Evolutionary conservation across 2,329 filamentous ascomycete species (phyloP), one percentile per base, ranked within the genome.

Genomic region (Cytospora paraplurivora): DNA sequence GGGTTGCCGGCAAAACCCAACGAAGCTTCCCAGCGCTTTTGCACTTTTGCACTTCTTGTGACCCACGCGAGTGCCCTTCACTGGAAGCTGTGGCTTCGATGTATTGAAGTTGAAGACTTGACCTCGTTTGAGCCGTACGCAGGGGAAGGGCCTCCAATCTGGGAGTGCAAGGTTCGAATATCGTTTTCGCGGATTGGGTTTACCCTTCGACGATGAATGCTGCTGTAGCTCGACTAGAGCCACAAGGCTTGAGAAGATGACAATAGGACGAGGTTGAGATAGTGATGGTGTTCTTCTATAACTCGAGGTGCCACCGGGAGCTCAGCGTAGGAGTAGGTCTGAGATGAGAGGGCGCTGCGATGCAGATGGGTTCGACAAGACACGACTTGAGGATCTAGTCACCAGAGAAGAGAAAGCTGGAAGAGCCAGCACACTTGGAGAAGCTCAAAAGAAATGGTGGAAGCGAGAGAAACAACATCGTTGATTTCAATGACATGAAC

Each of bases 151-250:
- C 58, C 50, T n/a, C 35, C 21, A 27, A 15, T 17, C 11, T 32
- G 5, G 32, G 21, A 27, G 27, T 27, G 13, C 32, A 37, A 17
- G 27, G 53, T 38, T 34, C 51, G 33, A 27, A 21, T 35, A 51
- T 58, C 44, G 56, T 56, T 37, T 34, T 38, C 55, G 19, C 56
- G 47, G 51, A 49, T 49, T 33, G 52, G 38, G 44, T 56, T 56
- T 33, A 44, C 19, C 49, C 33, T 55, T 49, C 51, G 49, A 32
- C 11, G 7, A 56, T 12, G 19, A 37, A 49, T 34, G 51, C 17
- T 63, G 60, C 52, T 54, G 56, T 35, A 62, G 60, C 44, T 56
- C 55, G 38, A 56, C 56, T 52, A 47, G 53, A 56, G 56, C 60
- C 49, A 38, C 60, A 37, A 44, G n/a, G 51, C 37, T 32, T 56